Base-by-base conservation (phyloP, 1,284 basidiomycete species). In the Apiotrichum sp. region DNA sequence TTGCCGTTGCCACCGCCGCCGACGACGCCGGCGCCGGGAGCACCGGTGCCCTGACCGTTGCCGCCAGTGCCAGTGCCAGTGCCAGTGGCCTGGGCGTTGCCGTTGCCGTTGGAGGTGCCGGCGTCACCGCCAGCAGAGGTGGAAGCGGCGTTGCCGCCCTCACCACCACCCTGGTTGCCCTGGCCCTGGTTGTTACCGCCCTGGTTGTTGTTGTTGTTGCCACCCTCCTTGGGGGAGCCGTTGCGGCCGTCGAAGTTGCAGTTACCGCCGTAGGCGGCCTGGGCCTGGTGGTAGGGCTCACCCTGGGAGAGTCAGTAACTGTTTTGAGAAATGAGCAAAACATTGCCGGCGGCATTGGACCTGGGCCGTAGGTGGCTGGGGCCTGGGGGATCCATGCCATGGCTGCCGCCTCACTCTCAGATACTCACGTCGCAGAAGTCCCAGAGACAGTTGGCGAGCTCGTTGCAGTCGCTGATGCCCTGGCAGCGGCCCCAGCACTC, bases 31-130 rank as follows among this genome's bases (percentile, higher is more conserved):
- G 8, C 36, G 13, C 36, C 41, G 10, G 41, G 8, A 42, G 41
- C 41, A n/a, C 34, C 38, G 32, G n/a, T 39, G 59, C 57, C 32
- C 47, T 43, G 7, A 22, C 65, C 29, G 53, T 65, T 2, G 53
- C 58, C 31, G 60, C 59, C 44, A 57, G 63, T 45, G 44, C 57
- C 0, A 56, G 59, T 29, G 65, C 70, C 14, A 50, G 65, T 47
- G 42, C 42, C 3, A 69, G 39, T 42, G 8, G 44, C 39, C 10
- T 53, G 45, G 41, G 52, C 51, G 16, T 34, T n/a, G 33, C 47
- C 32, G 35, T 48, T 50, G 36, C 49, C 46, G 29, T 10, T 32
- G 14, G 46, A 16, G 34, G 46, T 33, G 14, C 32, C 14, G 16
- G 45, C 45, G n/a, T 7, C 36, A 13, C 8, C 8, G 36, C 36